phyloP scores from a whole-genome alignment of 306 rosid species.

The Glycyrrhiza uralensis region DNA sequence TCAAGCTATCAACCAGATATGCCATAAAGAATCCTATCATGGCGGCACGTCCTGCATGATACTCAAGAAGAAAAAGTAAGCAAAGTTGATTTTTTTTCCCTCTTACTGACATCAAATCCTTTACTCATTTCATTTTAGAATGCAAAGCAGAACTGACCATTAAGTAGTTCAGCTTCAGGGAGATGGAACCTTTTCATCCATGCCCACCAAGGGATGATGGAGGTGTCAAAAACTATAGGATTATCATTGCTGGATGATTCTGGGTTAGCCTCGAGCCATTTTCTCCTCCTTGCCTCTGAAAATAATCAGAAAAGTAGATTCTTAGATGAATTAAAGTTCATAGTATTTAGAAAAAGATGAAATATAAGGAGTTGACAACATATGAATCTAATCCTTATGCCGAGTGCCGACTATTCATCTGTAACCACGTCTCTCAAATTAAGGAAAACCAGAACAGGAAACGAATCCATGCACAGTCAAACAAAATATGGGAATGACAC shows the following conservation, averaged over 20 bases:
- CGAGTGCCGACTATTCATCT: not conserved
- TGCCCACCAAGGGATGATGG: constrained; percentile 98
- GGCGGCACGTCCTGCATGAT: constrained; percentile 44
- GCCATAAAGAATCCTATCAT: constrained; percentile 85
- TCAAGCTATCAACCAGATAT: constrained; percentile 93
- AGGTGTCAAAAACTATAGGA: constrained; percentile 83
- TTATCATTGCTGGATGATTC: constrained; percentile 76
- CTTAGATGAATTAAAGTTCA: constrained; percentile 24
- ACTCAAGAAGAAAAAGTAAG: constrained; percentile 2
- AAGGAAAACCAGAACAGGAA: not conserved
- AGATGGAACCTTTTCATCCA: constrained; percentile 96
- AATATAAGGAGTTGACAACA: not conserved
- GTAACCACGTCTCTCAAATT: not conserved
- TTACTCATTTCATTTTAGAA: not conserved
- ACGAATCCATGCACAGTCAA: not conserved
- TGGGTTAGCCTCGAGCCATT: constrained; percentile 83
- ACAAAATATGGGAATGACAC: not conserved
- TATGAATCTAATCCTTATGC: constrained; percentile 3
- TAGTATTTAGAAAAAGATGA: not conserved
- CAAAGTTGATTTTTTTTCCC: not conserved
- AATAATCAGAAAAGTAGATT: constrained; percentile 18
- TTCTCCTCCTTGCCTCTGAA: constrained; percentile 95
- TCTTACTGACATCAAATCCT: not conserved
- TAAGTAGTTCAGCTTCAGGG: constrained; percentile 94
- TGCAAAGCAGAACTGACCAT: constrained; percentile 53